Conservation (phyloP, 257 asterid genomes). For the Solanum acaule region DNA sequence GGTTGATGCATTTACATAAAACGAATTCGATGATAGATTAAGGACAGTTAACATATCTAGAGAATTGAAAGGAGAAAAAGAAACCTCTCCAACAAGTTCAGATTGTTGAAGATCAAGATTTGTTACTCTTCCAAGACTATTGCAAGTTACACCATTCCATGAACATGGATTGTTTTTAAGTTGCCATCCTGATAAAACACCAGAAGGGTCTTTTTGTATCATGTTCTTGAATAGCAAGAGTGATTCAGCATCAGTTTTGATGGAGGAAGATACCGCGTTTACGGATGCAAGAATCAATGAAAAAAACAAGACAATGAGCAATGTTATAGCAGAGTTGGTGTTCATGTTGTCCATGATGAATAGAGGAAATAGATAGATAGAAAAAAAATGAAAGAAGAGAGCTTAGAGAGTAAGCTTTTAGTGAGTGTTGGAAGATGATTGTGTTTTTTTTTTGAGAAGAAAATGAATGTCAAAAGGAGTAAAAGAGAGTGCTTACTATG, state of each 20-base stretch:
- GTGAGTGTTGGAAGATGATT: conserved; percentile 1
- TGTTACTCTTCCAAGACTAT: conserved; percentile 36
- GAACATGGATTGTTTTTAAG: conserved; percentile 46
- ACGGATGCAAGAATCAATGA: conserved; percentile 6
- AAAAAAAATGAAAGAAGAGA: background rate
- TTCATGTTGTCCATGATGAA: conserved; percentile 21
- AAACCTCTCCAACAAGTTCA: conserved; percentile 50
- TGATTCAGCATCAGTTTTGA: conserved; percentile 51
- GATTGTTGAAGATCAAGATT: conserved; percentile 67
- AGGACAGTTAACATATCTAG: conserved; percentile 49
- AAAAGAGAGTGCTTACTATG: conserved; percentile 39
- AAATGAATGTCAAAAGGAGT: conserved; percentile 7
- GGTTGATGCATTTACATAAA: conserved; percentile 37
- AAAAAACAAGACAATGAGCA: conserved; percentile 6
- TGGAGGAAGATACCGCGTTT: conserved; percentile 11
- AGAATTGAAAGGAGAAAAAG: conserved; percentile 40
- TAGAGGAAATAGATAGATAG: background rate
- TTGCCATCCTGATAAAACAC: conserved; percentile 57
- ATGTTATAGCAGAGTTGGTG: conserved; percentile 3
- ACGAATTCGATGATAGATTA: conserved; percentile 60
- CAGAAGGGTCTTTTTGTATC: conserved; percentile 52
- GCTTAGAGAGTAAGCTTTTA: conserved; percentile 5
- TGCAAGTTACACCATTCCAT: conserved; percentile 69
- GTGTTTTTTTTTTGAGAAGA: background rate
- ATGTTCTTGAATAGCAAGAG: conserved; percentile 76